Conservation (phyloP, 768 basidiomycete genomes). For the Leccinum variicolor region DNA sequence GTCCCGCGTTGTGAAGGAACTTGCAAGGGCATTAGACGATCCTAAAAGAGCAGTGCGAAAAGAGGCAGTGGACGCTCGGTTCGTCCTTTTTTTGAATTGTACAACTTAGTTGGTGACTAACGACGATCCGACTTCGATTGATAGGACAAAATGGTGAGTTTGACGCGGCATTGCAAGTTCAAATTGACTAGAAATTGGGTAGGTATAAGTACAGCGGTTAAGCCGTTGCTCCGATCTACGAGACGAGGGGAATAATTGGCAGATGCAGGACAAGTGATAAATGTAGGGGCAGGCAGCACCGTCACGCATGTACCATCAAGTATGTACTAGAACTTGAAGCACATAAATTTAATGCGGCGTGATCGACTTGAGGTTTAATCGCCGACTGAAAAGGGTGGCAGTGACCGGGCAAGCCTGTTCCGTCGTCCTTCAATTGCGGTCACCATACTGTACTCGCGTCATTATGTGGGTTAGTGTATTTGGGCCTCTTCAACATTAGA, state of each 20-base stretch:
- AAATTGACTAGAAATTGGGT: background rate
- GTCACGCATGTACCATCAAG: too few relatives aligned
- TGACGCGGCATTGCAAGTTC: too few relatives aligned
- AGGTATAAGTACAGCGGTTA: constrained; percentile 31
- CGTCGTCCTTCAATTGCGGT: background rate
- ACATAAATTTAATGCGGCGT: too few relatives aligned
- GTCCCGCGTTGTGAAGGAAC: constrained; percentile 62
- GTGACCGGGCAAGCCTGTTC: constrained; percentile 1
- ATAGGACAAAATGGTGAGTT: constrained; percentile 29
- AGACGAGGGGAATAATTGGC: background rate
- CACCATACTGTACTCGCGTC: background rate
- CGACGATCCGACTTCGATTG: background rate
- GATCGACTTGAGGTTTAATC: constrained; percentile 12
- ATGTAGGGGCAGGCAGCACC: background rate
- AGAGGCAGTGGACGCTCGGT: constrained; percentile 84
- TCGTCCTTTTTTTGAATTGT: constrained; percentile 2
- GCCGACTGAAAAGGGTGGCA: constrained; percentile 18
- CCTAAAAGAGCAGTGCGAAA: constrained; percentile 80
- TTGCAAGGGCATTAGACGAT: constrained; percentile 82
- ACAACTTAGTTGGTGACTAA: constrained; percentile 3
- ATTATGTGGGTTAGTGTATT: constrained; percentile 32
- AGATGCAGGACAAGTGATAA: background rate
- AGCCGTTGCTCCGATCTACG: background rate
- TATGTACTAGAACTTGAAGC: too few relatives aligned
- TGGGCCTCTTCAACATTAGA: background rate